phyloP scores from a whole-genome alignment of 2,329 filamentous ascomycete genomes.

The Bipolaris victoriae region DNA sequence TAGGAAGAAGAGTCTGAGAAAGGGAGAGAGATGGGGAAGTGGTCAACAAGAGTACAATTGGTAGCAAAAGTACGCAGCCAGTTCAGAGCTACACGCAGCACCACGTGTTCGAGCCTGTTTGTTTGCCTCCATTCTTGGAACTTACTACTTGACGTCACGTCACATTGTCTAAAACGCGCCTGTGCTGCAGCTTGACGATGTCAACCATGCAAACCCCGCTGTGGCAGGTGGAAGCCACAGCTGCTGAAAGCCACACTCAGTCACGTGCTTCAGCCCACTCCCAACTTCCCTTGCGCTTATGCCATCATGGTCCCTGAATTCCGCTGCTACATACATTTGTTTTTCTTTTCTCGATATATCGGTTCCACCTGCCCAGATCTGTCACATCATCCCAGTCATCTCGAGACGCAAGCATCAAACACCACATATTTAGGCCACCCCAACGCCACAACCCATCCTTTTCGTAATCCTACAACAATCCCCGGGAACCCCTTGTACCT shows the following conservation, averaged over 20 bases:
- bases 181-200: neutral
- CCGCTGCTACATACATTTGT: too few relatives aligned
- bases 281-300: neutral
- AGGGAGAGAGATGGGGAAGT: neutral
- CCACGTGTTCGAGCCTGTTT: slow-evolving; percentile 7
- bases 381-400: neutral
- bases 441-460: slow-evolving; percentile 1
- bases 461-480: neutral
- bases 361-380: neutral
- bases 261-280: neutral
- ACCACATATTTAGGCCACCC: neutral
- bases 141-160: slow-evolving; percentile 3
- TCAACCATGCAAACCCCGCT: slow-evolving; percentile 1
- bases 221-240: slow-evolving; percentile 9
- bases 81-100: neutral
- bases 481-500: neutral
- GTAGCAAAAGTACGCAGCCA: neutral
- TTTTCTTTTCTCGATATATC: neutral
- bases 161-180: neutral
- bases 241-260: neutral
- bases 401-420: neutral
- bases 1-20: neutral
- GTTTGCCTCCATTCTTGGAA: slow-evolving; percentile 2
- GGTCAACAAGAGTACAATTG: neutral
- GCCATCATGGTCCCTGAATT: neutral